A percentile compares a stretch with the other conserved stretches of the same genome.
phyloP scores from a whole-genome alignment of 495 filamentous ascomycete species.

The Viridothelium virens region DNA sequence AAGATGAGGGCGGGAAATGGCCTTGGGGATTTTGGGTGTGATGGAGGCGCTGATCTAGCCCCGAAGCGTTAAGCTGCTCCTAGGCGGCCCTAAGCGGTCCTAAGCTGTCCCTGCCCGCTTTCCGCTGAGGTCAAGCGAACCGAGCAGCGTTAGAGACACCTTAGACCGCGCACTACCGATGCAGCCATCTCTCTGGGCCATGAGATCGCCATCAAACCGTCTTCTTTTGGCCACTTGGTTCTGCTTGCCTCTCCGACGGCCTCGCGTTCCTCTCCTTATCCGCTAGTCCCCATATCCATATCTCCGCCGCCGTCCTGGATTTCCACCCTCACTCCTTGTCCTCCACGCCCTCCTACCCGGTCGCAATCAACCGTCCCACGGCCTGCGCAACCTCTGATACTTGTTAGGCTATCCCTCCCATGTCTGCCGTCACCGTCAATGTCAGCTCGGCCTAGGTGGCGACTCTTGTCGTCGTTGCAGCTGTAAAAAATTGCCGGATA shows the following conservation, averaged over 20 bases:
- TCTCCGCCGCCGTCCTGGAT: constrained; percentile 5
- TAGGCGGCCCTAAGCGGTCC: no score
- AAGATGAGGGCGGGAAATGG: neutral
- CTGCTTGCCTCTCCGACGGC: neutral
- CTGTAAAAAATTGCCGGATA: no score
- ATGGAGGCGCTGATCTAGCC: neutral
- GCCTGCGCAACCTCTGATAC: no score
- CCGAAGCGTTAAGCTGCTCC: neutral
- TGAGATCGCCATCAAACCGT: neutral
- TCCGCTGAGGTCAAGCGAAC: neutral
- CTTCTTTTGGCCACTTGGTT: neutral
- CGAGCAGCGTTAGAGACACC: neutral
- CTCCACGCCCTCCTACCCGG: neutral
- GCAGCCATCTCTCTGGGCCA: constrained; percentile 9
- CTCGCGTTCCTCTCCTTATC: constrained; percentile 1
- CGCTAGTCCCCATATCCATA: neutral
- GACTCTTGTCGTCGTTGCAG: no score
- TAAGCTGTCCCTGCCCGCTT: neutral
- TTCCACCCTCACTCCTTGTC: constrained; percentile 4
- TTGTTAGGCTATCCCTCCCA: no score
- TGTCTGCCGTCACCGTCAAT: no score
- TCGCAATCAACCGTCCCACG: neutral
- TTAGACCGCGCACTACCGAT: neutral
- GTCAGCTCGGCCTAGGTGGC: no score
- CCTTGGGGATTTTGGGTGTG: neutral